phyloP scores from a whole-genome alignment of 2,329 filamentous ascomycete species.

The Boeremia lycopersici region DNA sequence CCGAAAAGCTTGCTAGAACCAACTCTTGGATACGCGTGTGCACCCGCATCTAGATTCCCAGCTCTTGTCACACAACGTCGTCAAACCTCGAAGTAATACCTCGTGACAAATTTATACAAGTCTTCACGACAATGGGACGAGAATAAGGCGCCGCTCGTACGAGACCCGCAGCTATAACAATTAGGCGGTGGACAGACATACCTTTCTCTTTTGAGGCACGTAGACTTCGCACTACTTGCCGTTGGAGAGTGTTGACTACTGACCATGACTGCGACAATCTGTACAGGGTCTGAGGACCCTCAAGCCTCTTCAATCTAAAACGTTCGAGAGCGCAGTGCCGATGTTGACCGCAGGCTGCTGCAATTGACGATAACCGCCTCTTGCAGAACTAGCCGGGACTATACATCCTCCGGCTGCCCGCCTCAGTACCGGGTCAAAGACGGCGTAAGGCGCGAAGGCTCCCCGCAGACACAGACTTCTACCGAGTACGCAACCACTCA shows the following conservation, averaged over 20 bases:
- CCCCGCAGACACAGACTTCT: constrained; percentile 3
- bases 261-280: constrained; percentile 20
- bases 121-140: background rate
- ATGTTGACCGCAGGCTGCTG: constrained; percentile 15
- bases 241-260: constrained; percentile 8
- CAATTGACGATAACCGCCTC: constrained; percentile 27
- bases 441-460: constrained; percentile 3
- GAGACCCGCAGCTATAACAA: constrained; percentile 5
- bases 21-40: constrained; percentile 7
- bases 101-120: background rate
- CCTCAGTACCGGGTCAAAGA: constrained; percentile 17
- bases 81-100: background rate
- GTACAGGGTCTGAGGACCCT: constrained; percentile 16
- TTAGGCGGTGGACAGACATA: constrained; percentile 12
- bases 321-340: constrained; percentile 21
- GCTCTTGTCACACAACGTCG: constrained; percentile 4
- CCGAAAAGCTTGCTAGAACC: background rate
- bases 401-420: constrained; percentile 16
- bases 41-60: background rate
- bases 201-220: constrained; percentile 6
- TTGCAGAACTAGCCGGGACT: constrained; percentile 18
- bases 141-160: constrained; percentile 4
- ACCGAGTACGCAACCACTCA: constrained; percentile 13
- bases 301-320: constrained; percentile 15
- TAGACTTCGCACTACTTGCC: constrained; percentile 6